Percentiles rank a stretch among this genome's conserved stretches.
These are phyloP conservation scores for Eutrema yunnanense DNA, from an alignment of 345 rosid genomes.

Conservation along the genomic window DNA sequence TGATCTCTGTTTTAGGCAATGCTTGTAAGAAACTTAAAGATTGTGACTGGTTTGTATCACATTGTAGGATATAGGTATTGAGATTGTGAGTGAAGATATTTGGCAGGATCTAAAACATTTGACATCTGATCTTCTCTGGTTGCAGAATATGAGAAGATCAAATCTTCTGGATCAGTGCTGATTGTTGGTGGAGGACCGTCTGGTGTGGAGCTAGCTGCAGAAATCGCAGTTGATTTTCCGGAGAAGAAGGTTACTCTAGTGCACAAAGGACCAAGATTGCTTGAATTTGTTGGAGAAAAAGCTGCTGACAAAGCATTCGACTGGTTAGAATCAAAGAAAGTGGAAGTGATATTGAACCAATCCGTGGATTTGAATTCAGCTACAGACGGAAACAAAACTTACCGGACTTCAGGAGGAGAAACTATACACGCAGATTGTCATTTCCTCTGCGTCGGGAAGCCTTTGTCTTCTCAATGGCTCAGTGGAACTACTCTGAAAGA, in stretches of 20 bases:
- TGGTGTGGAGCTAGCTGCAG: conserved; percentile 94
- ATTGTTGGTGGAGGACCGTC: conserved; percentile 93
- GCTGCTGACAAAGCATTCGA: conserved; percentile 57
- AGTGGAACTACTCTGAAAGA: conserved; percentile 43
- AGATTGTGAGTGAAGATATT: background rate
- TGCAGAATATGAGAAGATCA: conserved; percentile 71
- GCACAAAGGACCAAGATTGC: conserved; percentile 70
- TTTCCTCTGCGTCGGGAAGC: conserved; percentile 64
- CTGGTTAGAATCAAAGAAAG: conserved; percentile 69
- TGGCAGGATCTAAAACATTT: background rate
- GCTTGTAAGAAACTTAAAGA: background rate
- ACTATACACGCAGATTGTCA: conserved; percentile 66
- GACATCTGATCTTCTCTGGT: background rate
- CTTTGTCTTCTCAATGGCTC: conserved; percentile 69
- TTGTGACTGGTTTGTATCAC: background rate
- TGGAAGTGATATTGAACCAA: conserved; percentile 65
- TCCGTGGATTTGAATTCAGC: conserved; percentile 49
- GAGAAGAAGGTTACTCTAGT: conserved; percentile 70
- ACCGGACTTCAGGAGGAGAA: conserved; percentile 57
- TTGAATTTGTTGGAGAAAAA: conserved; percentile 70
- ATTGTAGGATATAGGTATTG: background rate
- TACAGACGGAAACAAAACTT: conserved; percentile 37
- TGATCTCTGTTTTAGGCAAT: background rate
- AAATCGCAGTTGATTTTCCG: conserved; percentile 75
- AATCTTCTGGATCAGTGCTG: conserved; percentile 60